Percentiles rank a stretch among this genome's conserved stretches.
Conservation (phyloP, 2,329 filamentous ascomycete genomes). For the Aspergillus texensis region DNA sequence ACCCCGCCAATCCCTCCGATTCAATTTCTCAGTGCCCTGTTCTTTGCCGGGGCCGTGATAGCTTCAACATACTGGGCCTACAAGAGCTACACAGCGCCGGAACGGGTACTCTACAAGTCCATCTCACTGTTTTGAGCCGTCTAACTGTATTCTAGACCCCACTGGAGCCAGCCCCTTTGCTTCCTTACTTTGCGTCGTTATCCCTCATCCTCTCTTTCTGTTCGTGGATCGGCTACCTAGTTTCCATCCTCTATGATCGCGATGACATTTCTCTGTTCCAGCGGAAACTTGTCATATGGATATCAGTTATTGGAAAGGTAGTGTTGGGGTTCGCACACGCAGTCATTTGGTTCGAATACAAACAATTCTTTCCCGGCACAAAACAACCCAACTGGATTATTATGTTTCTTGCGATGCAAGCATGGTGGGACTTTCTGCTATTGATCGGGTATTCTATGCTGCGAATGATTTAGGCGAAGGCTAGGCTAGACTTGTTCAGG, state of each 20-base stretch:
- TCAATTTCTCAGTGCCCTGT: neutral
- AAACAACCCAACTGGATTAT: constrained; percentile 4
- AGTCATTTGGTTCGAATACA: neutral
- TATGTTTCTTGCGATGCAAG: constrained; percentile 2
- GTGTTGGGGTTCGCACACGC: neutral
- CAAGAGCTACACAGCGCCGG: neutral
- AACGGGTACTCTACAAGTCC: neutral
- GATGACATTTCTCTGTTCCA: neutral
- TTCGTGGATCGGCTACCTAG: neutral
- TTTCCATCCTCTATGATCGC: neutral
- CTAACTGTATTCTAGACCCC: neutral
- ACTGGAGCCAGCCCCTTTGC: neutral
- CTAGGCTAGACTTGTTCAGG: neutral
- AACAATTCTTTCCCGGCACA: neutral
- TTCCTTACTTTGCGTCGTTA: neutral
- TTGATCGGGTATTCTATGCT: neutral
- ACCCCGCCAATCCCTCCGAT: neutral
- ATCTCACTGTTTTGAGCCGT: neutral
- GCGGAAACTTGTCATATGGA: neutral
- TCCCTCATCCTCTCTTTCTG: neutral
- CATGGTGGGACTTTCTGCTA: constrained; percentile 8
- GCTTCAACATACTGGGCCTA: neutral
- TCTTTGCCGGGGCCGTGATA: neutral
- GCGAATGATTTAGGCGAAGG: neutral
- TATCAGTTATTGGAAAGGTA: neutral